Conservation (phyloP, 345 rosid genomes). For the Euphorbia tirucalli region DNA sequence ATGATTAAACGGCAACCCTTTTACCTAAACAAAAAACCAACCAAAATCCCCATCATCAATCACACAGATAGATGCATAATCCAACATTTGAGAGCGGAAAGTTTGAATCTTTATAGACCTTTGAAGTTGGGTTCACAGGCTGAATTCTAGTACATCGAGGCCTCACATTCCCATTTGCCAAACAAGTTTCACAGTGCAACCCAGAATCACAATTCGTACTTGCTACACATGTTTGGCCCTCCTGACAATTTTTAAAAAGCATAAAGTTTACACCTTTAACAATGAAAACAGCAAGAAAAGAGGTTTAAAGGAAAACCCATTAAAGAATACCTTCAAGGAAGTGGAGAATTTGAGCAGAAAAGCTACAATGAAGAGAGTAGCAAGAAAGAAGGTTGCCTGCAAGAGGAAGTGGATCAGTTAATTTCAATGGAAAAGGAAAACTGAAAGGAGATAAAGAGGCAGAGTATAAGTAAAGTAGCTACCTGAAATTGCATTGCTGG, state of each 20-base stretch:
- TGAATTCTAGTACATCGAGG: constrained; percentile 31
- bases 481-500: constrained; percentile 20
- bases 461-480: background rate
- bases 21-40: constrained; percentile 9
- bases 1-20: constrained; percentile 48
- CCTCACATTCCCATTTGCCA: constrained; percentile 23
- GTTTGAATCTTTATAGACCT: constrained; percentile 11
- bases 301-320: background rate
- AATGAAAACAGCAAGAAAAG: background rate
- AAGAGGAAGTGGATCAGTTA: constrained; percentile 12
- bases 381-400: constrained; percentile 35
- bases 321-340: constrained; percentile 55
- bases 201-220: constrained; percentile 21
- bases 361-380: constrained; percentile 31
- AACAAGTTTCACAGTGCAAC: constrained; percentile 29
- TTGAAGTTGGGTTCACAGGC: constrained; percentile 26
- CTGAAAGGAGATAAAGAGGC: background rate
- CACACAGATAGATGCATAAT: background rate
- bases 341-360: constrained; percentile 40
- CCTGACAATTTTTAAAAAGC: constrained; percentile 5
- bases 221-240: constrained; percentile 22
- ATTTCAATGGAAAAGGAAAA: background rate
- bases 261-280: background rate
- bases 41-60: background rate
- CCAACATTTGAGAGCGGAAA: background rate